Conservation (phyloP, 2,329 filamentous ascomycete genomes). For the Pezicula radicicola region DNA sequence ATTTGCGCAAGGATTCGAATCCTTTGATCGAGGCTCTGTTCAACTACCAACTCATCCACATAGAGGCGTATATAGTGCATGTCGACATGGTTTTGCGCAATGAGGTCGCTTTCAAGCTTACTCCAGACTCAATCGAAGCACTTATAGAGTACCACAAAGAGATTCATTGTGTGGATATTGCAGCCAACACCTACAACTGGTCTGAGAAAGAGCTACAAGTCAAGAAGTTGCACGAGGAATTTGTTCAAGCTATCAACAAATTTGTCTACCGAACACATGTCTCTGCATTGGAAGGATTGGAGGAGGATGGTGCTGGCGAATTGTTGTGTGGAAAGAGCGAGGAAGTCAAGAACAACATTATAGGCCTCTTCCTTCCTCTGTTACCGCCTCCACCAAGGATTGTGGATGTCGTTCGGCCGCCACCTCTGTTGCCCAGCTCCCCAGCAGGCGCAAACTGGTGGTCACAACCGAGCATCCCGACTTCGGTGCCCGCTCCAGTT, state of each 20-base stretch:
- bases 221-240: conserved; percentile 97
- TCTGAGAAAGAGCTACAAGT: conserved; percentile 93
- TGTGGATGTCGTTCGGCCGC: conserved; percentile 84
- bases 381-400: conserved; percentile 83
- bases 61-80: conserved; percentile 97
- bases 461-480: conserved; percentile 67
- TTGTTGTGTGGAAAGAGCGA: conserved; percentile 87
- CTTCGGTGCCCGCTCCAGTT: conserved; percentile 65
- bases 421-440: conserved; percentile 81
- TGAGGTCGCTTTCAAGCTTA: conserved; percentile 97
- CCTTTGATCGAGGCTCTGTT: conserved; percentile 82
- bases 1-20: conserved; percentile 78
- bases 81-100: conserved; percentile 98
- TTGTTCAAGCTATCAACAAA: conserved; percentile 93
- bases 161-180: conserved; percentile 85
- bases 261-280: conserved; percentile 92
- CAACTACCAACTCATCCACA: conserved; percentile 89
- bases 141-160: conserved; percentile 97
- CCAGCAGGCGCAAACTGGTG: conserved; percentile 74
- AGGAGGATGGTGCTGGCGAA: conserved; percentile 95
- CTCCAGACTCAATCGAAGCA: conserved; percentile 86
- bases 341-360: conserved; percentile 85
- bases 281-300: conserved; percentile 86
- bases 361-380: conserved; percentile 80
- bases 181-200: conserved; percentile 90